A percentile compares a stretch with the other conserved stretches of the same genome.
phyloP scores from a whole-genome alignment of 805 yeast genomes.

The Scheffersomyces ergatensis region DNA sequence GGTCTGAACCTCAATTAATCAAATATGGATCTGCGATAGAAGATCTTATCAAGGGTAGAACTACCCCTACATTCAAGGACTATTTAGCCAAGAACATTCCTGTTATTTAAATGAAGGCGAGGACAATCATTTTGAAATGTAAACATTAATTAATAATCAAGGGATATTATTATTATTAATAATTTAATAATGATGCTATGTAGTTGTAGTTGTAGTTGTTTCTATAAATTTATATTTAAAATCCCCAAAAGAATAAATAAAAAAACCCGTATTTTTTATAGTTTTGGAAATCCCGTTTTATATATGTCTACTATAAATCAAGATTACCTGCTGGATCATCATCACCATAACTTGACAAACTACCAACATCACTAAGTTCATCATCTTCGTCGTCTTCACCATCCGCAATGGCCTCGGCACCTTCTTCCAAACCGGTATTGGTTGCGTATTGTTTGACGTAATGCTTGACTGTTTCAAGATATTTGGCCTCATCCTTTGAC shows the following conservation, averaged over 20 bases:
- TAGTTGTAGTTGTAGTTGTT: background rate
- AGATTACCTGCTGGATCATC: conserved; percentile 34
- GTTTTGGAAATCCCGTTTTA: background rate
- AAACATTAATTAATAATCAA: too few species aligned
- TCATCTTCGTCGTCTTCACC: conserved; percentile 26
- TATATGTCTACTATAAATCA: conserved; percentile 21
- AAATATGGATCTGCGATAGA: conserved; percentile 26
- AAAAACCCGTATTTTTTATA: background rate
- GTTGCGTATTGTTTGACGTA: conserved; percentile 68
- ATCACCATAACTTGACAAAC: conserved; percentile 48
- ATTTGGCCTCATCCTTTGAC: conserved; percentile 62
- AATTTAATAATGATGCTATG: background rate
- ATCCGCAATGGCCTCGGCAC: conserved; percentile 23
- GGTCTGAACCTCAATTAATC: conserved; percentile 22
- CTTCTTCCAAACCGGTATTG: conserved; percentile 25
- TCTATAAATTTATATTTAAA: background rate
- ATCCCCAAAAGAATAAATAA: too few species aligned
- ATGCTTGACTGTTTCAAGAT: conserved; percentile 65
- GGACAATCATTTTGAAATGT: too few species aligned
- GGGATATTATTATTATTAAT: too few species aligned
- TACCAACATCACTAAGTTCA: conserved; percentile 49
- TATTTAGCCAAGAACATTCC: conserved; percentile 22
- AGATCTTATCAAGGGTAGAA: conserved; percentile 15
- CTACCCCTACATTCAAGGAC: conserved; percentile 16
- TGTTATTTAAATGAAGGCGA: conserved; percentile 9